Evolutionary conservation across 176 grass and related monocot genomes (phyloP), one percentile per base, ranked within the genome.

Genomic region (Calamus simplicifolius): DNA sequence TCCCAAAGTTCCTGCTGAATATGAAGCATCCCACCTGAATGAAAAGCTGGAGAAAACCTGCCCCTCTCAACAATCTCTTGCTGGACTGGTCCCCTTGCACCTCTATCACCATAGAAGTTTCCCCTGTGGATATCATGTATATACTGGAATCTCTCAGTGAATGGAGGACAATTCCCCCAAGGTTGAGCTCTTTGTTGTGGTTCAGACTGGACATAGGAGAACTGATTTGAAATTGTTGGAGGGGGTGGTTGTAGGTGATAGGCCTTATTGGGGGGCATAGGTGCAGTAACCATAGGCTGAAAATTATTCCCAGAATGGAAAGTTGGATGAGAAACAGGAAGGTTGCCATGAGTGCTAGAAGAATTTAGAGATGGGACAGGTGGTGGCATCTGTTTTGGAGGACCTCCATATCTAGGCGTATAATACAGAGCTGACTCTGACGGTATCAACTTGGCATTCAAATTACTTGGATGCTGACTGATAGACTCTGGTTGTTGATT

Each of bases 301-400:
- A 76, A 82, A 54, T 85, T 91, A 82, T 75, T 97, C 58, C 74
- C 86, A 82, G 77, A 75, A 68, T 75, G 74, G n/a, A 56, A 59
- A 61, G 77, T 25, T 43, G 75, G 52, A 63, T 73, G 49, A 38
- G 74, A 68, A 14, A 66, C 78, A 76, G 75, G 57, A 50, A 74
- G 56, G 49, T 51, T 77, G 52, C 68, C 68, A 58, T 78, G 75
- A 6, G 75, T 58, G 25, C 49, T 67, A 54, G 86, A 58, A 68
- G 80, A 56, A 73, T 68, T 62, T 28, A 77, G 72, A 66, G 69
- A 28, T 56, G 58, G 19, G 0, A 56, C 28, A 10, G 68, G 82
- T 29, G 69, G 81, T 62, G 68, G 82, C 54, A 95, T 65, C 73
- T 95, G 85, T 73, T 69, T 75, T 65, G 49, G 52, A 74, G 75